phyloP scores from a whole-genome alignment of 257 asterid genomes.

The Orobanche coerulescens region DNA sequence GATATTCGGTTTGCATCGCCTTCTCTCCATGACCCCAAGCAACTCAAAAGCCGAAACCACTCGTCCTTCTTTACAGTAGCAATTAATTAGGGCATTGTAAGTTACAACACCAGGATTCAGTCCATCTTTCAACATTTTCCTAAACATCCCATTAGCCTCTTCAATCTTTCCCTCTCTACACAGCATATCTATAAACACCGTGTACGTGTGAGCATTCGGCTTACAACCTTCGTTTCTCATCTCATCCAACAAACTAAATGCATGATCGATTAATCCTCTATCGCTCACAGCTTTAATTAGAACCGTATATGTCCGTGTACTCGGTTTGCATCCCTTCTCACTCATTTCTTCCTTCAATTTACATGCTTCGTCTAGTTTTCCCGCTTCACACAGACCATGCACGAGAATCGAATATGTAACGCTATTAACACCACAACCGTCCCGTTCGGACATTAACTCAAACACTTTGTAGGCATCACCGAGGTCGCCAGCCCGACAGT shows the following conservation, averaged over 20 bases:
- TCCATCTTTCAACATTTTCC: constrained; percentile 33
- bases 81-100: constrained; percentile 38
- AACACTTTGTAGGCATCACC: constrained; percentile 37
- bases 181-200: constrained; percentile 33
- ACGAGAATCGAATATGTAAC: constrained; percentile 34
- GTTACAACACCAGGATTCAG: constrained; percentile 30
- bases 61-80: constrained; percentile 39
- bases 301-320: constrained; percentile 36
- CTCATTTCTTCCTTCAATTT: constrained; percentile 35
- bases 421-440: constrained; percentile 36
- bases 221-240: constrained; percentile 33
- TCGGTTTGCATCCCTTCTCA: constrained; percentile 29
- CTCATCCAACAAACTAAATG: constrained; percentile 33
- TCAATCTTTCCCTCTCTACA: constrained; percentile 34
- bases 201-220: constrained; percentile 41
- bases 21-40: constrained; percentile 42
- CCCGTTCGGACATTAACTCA: constrained; percentile 34
- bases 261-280: constrained; percentile 25
- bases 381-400: constrained; percentile 36
- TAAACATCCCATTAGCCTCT: constrained; percentile 41
- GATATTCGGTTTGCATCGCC: constrained; percentile 35
- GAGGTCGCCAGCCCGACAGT: constrained; percentile 35
- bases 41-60: constrained; percentile 42
- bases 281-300: constrained; percentile 37
- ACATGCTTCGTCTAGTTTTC: constrained; percentile 32